Conservation (phyloP, 108 stramenopile species). For the Asterionellopsis glacialis region DNA sequence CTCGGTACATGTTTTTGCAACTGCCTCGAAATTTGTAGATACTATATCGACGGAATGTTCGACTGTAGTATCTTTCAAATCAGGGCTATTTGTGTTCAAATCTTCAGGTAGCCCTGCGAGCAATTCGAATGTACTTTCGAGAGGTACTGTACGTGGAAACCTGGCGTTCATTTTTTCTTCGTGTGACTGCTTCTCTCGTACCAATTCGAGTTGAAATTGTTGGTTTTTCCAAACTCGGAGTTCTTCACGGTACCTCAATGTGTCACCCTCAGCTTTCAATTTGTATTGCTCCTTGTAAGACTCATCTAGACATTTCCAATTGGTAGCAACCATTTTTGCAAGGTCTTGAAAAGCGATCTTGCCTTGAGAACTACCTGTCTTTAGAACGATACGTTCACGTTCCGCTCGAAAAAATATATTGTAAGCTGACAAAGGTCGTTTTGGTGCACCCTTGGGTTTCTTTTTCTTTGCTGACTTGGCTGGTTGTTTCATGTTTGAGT, state of each 20-base stretch:
- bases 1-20: too few relatives aligned
- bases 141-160: too few relatives aligned
- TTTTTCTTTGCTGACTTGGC: too few relatives aligned
- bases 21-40: too few relatives aligned
- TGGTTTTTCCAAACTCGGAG: background rate
- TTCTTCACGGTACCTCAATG: background rate
- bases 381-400: background rate
- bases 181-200: too few relatives aligned
- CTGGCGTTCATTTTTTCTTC: too few relatives aligned
- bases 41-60: too few relatives aligned
- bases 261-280: background rate
- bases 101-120: too few relatives aligned
- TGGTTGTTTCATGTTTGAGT: too few relatives aligned
- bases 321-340: background rate
- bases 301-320: background rate
- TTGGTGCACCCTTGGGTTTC: background rate
- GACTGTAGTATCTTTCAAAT: too few relatives aligned
- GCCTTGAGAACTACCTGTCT: background rate
- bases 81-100: too few relatives aligned
- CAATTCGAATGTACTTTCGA: too few relatives aligned
- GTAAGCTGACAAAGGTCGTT: background rate
- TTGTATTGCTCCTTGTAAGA: background rate
- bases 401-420: background rate
- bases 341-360: background rate
- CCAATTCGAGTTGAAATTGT: background rate